Conservation (phyloP, 1,284 basidiomycete species). For the Apiotrichum gracile region DNA sequence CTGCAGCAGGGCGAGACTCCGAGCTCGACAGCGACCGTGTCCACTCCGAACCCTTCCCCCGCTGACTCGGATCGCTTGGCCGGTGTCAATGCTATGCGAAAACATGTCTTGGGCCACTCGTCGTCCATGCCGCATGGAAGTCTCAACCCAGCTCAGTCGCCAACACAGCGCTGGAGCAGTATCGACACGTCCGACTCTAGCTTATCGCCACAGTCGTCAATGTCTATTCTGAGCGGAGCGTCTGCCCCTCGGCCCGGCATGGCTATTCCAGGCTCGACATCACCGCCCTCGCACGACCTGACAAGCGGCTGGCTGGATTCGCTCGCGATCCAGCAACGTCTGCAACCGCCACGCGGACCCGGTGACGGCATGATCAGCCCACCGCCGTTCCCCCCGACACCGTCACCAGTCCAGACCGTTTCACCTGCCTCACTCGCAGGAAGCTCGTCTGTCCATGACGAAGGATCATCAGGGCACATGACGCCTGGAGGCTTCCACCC, state of each 20-base stretch:
- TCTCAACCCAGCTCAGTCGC: not conserved
- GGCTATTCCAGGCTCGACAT: not conserved
- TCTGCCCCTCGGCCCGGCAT: not conserved
- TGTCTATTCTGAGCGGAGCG: not conserved
- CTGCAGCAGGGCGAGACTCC: slow-evolving; percentile 4
- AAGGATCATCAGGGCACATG: not conserved
- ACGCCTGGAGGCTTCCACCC: not conserved
- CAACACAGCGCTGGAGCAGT: not conserved
- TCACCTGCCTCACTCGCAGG: slow-evolving; percentile 4
- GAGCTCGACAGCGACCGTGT: slow-evolving; percentile 20
- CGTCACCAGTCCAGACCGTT: not conserved
- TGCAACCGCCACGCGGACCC: not conserved
- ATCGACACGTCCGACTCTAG: not conserved
- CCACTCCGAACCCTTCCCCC: slow-evolving; percentile 31
- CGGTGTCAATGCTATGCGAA: not conserved
- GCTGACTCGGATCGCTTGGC: slow-evolving; percentile 8
- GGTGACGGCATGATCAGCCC: not conserved
- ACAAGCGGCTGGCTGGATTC: not conserved
- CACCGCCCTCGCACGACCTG: not conserved
- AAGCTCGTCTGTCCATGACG: not conserved
- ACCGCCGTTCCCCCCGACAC: not conserved
- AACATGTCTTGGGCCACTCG: slow-evolving; percentile 2
- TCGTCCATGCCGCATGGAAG: slow-evolving; percentile 5
- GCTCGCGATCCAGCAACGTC: not conserved
- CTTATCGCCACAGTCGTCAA: slow-evolving; percentile 1